phyloP scores from a whole-genome alignment of 208 protist species.

The Acanthamoeba healyi region DNA sequence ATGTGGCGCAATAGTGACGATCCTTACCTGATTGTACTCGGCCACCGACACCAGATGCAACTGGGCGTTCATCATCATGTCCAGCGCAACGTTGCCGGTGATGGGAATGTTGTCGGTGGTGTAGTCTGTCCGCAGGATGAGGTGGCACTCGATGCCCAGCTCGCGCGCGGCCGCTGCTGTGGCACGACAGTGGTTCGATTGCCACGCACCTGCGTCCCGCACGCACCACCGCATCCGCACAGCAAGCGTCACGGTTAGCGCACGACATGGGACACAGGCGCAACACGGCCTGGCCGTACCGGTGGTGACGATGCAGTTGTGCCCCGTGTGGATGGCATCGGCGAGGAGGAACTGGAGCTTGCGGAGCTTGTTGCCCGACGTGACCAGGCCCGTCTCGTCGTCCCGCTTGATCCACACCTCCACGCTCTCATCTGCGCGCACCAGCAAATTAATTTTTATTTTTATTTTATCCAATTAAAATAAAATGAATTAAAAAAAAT shows the following conservation, averaged over 20 bases:
- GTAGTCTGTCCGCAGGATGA: slow-evolving; percentile 75
- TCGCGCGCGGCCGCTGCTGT: slow-evolving; percentile 72
- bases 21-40: slow-evolving; percentile 17
- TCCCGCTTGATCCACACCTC: slow-evolving; percentile 79
- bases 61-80: slow-evolving; percentile 71
- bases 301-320: slow-evolving; percentile 71
- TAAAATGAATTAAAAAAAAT: neutral
- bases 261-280: too few species aligned
- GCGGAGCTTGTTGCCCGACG: slow-evolving; percentile 82
- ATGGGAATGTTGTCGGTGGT: neutral
- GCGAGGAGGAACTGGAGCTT: slow-evolving; percentile 84
- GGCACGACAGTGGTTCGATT: slow-evolving; percentile 81
- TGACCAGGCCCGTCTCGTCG: slow-evolving; percentile 65
- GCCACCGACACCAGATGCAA: slow-evolving; percentile 47
- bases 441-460: too few species aligned
- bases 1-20: too few species aligned
- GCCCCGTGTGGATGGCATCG: slow-evolving; percentile 46
- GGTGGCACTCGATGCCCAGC: slow-evolving; percentile 74
- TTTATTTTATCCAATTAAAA: too few species aligned
- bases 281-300: too few species aligned
- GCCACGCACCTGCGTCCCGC: slow-evolving; percentile 40
- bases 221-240: neutral
- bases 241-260: too few species aligned
- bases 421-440: slow-evolving; percentile 21
- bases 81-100: slow-evolving; percentile 78